phyloP scores from a whole-genome alignment of 768 basidiomycete species.

The Cubamyces lactineus region DNA sequence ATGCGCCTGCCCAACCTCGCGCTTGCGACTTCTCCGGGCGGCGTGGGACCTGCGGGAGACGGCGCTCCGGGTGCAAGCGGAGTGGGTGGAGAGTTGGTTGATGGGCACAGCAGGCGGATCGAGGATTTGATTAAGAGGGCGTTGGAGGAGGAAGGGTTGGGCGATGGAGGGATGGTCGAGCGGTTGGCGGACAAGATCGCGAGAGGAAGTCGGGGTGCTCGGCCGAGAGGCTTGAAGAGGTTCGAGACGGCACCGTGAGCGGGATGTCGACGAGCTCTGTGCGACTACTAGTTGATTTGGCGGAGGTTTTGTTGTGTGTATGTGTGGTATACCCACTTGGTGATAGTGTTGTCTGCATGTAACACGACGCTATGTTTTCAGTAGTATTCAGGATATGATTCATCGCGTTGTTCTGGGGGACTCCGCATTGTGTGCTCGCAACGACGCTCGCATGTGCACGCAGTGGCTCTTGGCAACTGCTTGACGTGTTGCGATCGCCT shows the following conservation, averaged over 20 bases:
- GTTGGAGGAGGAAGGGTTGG: conserved; percentile 54
- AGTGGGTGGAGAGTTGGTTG: too few species aligned
- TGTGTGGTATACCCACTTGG: conserved; percentile 8
- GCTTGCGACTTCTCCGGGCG: conserved; percentile 27
- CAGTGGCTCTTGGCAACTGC: too few species aligned
- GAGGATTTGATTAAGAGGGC: conserved; percentile 66
- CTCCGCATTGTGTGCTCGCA: neutral
- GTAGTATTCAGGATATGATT: neutral
- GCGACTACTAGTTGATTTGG: neutral
- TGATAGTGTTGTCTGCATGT: neutral
- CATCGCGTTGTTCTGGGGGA: too few species aligned
- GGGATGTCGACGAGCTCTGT: neutral
- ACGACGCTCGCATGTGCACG: neutral
- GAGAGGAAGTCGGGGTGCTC: conserved; percentile 48
- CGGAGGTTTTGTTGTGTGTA: neutral
- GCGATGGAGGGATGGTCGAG: conserved; percentile 57
- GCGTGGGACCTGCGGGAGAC: conserved; percentile 45
- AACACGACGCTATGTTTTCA: neutral
- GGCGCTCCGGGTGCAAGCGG: conserved; percentile 41
- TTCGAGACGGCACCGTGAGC: conserved; percentile 52
- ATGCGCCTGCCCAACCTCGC: conserved; percentile 48
- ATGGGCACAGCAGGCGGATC: conserved; percentile 39
- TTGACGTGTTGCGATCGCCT: too few species aligned
- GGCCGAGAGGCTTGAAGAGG: conserved; percentile 62
- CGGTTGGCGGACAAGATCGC: conserved; percentile 66